Evolutionary conservation across 768 basidiomycete genomes (phyloP), one percentile per base, ranked within the genome.

Genomic region (Strobilomyces confusus): DNA sequence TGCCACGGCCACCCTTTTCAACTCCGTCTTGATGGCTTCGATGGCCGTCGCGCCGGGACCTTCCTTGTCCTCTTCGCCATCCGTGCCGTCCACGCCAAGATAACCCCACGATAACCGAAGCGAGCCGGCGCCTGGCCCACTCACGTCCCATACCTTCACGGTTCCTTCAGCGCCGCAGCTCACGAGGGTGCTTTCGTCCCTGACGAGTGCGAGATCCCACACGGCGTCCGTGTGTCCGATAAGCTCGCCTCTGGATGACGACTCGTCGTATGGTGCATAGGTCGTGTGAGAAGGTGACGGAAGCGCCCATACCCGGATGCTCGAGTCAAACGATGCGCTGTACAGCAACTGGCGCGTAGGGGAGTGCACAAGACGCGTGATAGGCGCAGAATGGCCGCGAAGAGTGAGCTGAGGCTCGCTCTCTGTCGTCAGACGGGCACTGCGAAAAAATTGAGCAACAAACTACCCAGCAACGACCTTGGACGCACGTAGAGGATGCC

Each of bases 191-290:
- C 81, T 83, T 67, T 92, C 89, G 57, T 90, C 87, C 50, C 89
- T 80, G 25, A 92, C 81, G 20, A 95, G 80, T 11, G 89, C 87
- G 47, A 98, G 75, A 66, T 94, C 97, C 97, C 97, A 99, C 23
- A 98, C 89, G 6, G 92, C 92, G 66, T 99, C 95, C 5, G 92
- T 92, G 68, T 97, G 92, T 4, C 95, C 93, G 29, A 95, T 84
- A 26, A 98, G 79, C 58, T 88, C 85, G 32, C 87, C 87, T 34
- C 88, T 80, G 26, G 83, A 78, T 5, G 86, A 79, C 0, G 83
- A 84, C 45, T 89, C 80, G 61, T 98, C 94, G 67, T 90, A 93
- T 0, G 93, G 86, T 1, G 90, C 89, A 70, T 98, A 99, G 15
- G 94, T 92, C 48, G 92, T 89, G 69, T 92, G 89, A 33, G 83